These are phyloP conservation scores for Rhodosorus marinus DNA, from an alignment of 23 red algal species.

Conservation along the genomic window DNA sequence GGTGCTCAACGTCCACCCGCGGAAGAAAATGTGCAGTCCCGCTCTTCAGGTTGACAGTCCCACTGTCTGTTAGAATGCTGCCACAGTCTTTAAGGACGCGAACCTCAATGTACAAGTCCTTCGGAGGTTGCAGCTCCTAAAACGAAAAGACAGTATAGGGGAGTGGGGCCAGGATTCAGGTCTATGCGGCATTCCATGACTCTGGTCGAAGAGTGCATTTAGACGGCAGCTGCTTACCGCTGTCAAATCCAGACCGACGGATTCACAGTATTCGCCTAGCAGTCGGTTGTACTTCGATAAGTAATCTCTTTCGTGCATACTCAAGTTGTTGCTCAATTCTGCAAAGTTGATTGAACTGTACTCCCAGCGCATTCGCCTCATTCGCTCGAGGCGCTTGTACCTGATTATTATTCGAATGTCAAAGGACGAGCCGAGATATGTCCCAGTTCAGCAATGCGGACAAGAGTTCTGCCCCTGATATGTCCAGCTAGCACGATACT, in stretches of 20 bases:
- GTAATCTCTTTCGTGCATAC: slow-evolving; percentile 27
- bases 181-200: no score
- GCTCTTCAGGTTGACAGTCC: slow-evolving; percentile 28
- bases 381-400: slow-evolving; percentile 15
- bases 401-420: no score
- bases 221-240: no score
- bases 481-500: no score
- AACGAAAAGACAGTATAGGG: no score
- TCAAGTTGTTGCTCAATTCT: slow-evolving; percentile 22
- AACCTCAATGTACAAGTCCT: slow-evolving; percentile 66
- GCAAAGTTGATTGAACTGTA: slow-evolving; percentile 8
- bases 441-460: no score
- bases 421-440: no score
- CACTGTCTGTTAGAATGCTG: slow-evolving; percentile 58
- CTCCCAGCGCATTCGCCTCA: slow-evolving; percentile 40
- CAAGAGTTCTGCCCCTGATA: no score
- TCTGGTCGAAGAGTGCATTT: no score
- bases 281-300: slow-evolving; percentile 30
- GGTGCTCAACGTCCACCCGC: slow-evolving; percentile 53
- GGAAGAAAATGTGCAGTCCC: slow-evolving; percentile 62
- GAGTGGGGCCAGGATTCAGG: no score
- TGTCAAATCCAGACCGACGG: slow-evolving; percentile 44
- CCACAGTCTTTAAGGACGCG: slow-evolving; percentile 48
- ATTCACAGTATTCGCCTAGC: slow-evolving; percentile 42
- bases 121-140: slow-evolving; percentile 43